Evolutionary conservation across 768 basidiomycete species (phyloP).

Genomic region (Lactarius sanguifluus): DNA sequence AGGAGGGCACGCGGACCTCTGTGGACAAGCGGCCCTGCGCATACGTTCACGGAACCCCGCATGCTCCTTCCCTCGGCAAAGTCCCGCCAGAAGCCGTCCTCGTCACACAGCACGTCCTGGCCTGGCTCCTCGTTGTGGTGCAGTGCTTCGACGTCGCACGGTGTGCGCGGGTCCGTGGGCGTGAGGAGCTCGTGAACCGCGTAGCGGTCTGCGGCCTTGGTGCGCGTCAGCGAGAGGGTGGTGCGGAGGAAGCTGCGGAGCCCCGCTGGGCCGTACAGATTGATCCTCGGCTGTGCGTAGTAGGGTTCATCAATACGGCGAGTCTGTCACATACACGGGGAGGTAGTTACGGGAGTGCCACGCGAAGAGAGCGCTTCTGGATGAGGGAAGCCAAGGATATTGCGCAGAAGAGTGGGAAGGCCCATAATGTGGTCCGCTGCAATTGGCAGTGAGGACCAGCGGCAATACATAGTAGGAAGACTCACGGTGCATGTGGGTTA

Average conservation of each 20-base stretch:
- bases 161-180: constrained; percentile 50
- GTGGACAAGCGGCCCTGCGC: constrained; percentile 76
- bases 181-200: constrained; percentile 77
- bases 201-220: constrained; percentile 59
- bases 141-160: constrained; percentile 49
- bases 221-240: constrained; percentile 66
- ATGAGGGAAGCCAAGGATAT: constrained; percentile 51
- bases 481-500: constrained; percentile 81
- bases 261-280: constrained; percentile 80
- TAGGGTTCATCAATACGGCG: background rate
- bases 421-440: constrained; percentile 76
- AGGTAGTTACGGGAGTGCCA: constrained; percentile 9
- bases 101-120: constrained; percentile 51
- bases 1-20: constrained; percentile 50
- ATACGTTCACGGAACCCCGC: constrained; percentile 51
- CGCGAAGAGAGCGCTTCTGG: constrained; percentile 30
- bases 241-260: constrained; percentile 72
- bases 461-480: background rate
- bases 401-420: constrained; percentile 63
- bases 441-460: constrained; percentile 9
- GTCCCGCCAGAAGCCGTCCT: constrained; percentile 66
- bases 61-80: constrained; percentile 44
- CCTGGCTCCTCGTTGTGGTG: constrained; percentile 69
- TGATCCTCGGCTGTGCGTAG: constrained; percentile 45
- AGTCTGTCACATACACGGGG: background rate